These are phyloP conservation scores for Lophium mytilinum DNA, from an alignment of 495 filamentous ascomycete species.

Conservation along the genomic window DNA sequence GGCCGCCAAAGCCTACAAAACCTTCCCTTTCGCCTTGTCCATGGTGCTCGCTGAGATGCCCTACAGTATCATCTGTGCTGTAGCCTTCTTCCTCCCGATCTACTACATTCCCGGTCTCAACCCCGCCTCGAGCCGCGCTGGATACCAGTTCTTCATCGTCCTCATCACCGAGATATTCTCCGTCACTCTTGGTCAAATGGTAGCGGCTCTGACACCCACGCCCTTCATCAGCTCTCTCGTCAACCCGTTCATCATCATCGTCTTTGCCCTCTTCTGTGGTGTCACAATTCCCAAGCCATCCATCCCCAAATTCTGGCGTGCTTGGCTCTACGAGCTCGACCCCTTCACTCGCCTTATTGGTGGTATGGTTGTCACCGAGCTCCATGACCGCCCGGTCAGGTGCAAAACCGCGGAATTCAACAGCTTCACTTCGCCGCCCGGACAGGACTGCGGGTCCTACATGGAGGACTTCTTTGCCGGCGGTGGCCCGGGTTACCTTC, in stretches of 20 bases:
- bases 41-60: constrained; percentile 71
- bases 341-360: constrained; percentile 77
- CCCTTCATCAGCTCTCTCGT: constrained; percentile 63
- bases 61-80: constrained; percentile 64
- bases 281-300: constrained; percentile 67
- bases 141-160: constrained; percentile 77
- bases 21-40: constrained; percentile 60
- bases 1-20: constrained; percentile 67
- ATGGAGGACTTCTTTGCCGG: constrained; percentile 58
- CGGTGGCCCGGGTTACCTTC: constrained; percentile 61
- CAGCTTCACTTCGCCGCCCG: constrained; percentile 50
- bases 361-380: constrained; percentile 68
- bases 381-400: constrained; percentile 54
- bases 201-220: constrained; percentile 60
- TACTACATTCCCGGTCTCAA: constrained; percentile 59
- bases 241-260: constrained; percentile 72
- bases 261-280: constrained; percentile 77
- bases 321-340: constrained; percentile 74
- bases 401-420: constrained; percentile 53
- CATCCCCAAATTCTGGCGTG: constrained; percentile 70
- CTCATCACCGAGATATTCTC: constrained; percentile 69
- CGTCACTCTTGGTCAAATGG: constrained; percentile 61
- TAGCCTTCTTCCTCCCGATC: constrained; percentile 64
- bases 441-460: constrained; percentile 61
- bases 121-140: constrained; percentile 48